Conservation (phyloP, 768 basidiomycete genomes). For the Russula virescens region DNA sequence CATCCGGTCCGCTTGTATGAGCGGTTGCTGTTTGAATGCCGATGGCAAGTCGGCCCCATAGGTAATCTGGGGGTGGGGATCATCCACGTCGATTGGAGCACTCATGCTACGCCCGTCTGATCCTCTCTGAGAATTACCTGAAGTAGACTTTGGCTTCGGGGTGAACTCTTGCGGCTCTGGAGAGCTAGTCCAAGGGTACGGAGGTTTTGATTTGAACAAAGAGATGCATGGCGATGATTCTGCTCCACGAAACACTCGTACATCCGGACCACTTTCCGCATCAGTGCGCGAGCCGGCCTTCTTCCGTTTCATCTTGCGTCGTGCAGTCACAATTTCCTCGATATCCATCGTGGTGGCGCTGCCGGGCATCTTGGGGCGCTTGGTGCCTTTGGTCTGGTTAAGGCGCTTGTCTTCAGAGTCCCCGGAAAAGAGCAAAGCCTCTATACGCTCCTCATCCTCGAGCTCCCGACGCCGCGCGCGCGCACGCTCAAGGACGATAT, state of each 20-base stretch:
- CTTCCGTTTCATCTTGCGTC: slow-evolving; percentile 20
- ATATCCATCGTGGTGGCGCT: slow-evolving; percentile 11
- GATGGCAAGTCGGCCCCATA: neutral
- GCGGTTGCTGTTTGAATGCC: neutral
- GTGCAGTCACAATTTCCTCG: slow-evolving; percentile 1
- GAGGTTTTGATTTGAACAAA: neutral
- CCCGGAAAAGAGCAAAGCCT: slow-evolving; percentile 28
- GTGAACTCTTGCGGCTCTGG: neutral
- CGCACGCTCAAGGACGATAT: slow-evolving; percentile 42
- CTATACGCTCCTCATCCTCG: slow-evolving; percentile 37
- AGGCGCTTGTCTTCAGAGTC: neutral
- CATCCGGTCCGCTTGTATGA: neutral
- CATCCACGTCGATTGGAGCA: slow-evolving; percentile 6
- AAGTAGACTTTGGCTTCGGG: neutral
- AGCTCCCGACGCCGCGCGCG: slow-evolving; percentile 37
- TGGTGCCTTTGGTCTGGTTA: slow-evolving; percentile 5
- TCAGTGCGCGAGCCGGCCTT: slow-evolving; percentile 18
- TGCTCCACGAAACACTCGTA: neutral
- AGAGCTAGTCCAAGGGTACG: neutral
- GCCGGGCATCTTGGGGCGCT: slow-evolving; percentile 12
- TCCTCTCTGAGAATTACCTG: neutral
- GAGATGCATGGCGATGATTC: neutral
- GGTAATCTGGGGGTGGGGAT: neutral
- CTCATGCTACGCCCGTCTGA: neutral
- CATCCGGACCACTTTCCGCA: slow-evolving; percentile 1